A percentile compares a stretch with the other conserved stretches of the same genome.
Conservation (phyloP, 495 filamentous ascomycete species). For the Staphylotrichum longicolle region DNA sequence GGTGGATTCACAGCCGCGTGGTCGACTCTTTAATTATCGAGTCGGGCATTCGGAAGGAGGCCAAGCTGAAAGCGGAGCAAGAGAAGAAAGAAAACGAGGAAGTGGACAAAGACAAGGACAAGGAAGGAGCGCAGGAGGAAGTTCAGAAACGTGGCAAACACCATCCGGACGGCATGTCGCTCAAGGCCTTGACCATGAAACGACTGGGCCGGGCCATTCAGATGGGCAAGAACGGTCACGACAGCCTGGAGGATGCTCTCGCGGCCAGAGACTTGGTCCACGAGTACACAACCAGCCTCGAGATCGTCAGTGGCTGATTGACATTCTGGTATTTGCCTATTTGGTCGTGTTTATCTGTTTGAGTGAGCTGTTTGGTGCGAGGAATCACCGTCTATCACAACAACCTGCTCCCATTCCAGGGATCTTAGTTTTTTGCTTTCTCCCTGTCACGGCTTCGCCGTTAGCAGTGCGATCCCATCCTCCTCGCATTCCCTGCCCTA, state of each 20-base stretch:
- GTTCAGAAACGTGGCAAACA: conserved; percentile 21
- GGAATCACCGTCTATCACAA: too few relatives aligned
- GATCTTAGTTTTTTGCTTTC: too few relatives aligned
- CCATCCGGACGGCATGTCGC: conserved; percentile 18
- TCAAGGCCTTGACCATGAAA: conserved; percentile 34
- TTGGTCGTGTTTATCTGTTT: too few relatives aligned
- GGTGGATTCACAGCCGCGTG: conserved; percentile 18
- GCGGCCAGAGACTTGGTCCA: conserved; percentile 41
- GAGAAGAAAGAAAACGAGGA: neutral
- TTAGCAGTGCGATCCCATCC: too few relatives aligned
- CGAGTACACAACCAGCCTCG: neutral
- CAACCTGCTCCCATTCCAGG: too few relatives aligned
- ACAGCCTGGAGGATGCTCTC: conserved; percentile 45
- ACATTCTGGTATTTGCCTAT: too few relatives aligned
- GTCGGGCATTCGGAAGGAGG: neutral
- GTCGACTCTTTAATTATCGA: conserved; percentile 16
- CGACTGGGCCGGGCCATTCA: conserved; percentile 38
- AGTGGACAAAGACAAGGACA: neutral
- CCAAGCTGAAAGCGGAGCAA: conserved; percentile 3
- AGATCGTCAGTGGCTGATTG: too few relatives aligned
- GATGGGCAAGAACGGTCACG: conserved; percentile 26
- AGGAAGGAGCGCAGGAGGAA: neutral
- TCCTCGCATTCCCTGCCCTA: too few relatives aligned
- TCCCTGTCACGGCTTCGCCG: too few relatives aligned
- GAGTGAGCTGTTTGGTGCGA: too few relatives aligned